Percentiles rank a stretch among this genome's conserved stretches.
These are phyloP conservation scores for Cercis canadensis DNA, from an alignment of 306 rosid genomes.

Conservation along the genomic window DNA sequence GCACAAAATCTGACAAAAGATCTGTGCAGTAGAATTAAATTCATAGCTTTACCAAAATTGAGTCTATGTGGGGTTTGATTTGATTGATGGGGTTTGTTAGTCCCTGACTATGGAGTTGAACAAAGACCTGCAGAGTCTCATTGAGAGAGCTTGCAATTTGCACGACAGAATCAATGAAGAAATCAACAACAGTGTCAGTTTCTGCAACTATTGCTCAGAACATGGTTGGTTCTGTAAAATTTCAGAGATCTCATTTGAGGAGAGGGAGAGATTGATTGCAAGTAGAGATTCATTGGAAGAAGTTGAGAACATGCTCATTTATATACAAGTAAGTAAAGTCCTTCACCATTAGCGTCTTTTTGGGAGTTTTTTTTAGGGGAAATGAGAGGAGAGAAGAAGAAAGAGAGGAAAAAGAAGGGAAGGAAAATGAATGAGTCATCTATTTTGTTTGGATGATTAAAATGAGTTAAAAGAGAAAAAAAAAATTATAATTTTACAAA, in stretches of 20 bases:
- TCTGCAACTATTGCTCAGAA: constrained; percentile 39
- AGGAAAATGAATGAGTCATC: no score
- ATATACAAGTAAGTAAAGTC: constrained; percentile 35
- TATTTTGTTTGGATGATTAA: no score
- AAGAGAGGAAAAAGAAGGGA: no score
- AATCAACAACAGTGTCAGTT: constrained; percentile 29
- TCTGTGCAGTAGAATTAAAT: not conserved
- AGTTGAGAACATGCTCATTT: constrained; percentile 35
- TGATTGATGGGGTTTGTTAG: not conserved
- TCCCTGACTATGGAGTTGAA: not conserved
- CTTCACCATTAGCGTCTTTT: no score
- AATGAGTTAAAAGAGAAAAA: no score
- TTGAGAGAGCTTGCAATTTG: constrained; percentile 16
- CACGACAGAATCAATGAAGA: constrained; percentile 27
- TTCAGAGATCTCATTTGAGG: constrained; percentile 39
- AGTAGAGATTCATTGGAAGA: constrained; percentile 40
- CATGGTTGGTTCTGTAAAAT: constrained; percentile 33
- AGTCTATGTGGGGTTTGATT: constrained; percentile 3
- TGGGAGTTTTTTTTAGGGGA: no score
- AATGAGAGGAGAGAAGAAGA: no score
- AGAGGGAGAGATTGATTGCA: constrained; percentile 39
- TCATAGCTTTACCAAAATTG: not conserved
- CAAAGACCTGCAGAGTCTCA: not conserved
- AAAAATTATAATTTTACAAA: no score
- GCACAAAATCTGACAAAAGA: constrained; percentile 5